Conservation (phyloP, 2,329 filamentous ascomycete genomes). For the Ramichloridium luteum region DNA sequence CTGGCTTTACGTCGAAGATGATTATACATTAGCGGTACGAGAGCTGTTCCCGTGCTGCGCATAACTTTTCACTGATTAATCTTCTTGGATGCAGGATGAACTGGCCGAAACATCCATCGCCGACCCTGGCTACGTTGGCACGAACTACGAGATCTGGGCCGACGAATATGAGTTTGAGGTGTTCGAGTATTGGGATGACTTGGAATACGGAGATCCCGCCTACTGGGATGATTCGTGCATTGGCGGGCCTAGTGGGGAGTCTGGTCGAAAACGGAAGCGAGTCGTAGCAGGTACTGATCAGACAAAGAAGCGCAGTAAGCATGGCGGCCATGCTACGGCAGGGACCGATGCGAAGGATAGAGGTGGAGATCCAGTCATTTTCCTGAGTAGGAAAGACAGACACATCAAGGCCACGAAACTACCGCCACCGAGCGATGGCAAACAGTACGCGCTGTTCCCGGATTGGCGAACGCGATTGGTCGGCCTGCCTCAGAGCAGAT, state of each 20-base stretch:
- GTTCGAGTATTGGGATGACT: constrained; percentile 37
- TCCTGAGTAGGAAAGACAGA: constrained; percentile 14
- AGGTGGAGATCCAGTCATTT: constrained; percentile 19
- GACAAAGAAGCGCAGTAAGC: constrained; percentile 5
- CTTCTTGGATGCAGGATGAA: constrained; percentile 28
- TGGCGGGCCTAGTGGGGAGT: constrained; percentile 8
- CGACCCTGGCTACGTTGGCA: constrained; percentile 28
- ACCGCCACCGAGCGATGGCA: no score
- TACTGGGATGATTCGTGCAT: constrained; percentile 29
- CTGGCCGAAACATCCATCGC: constrained; percentile 37
- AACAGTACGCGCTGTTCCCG: constrained; percentile 28
- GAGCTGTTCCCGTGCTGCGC: neutral
- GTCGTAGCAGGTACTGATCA: constrained; percentile 2
- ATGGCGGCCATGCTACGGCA: constrained; percentile 15
- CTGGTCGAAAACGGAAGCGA: constrained; percentile 23
- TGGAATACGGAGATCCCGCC: constrained; percentile 36
- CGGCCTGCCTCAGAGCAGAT: constrained; percentile 9
- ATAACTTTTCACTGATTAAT: constrained; percentile 1
- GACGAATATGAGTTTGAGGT: constrained; percentile 33
- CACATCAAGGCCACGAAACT: neutral
- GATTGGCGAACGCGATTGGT: constrained; percentile 33
- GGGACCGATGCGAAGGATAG: constrained; percentile 9
- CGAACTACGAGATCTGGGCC: constrained; percentile 20
- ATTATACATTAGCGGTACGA: constrained; percentile 27
- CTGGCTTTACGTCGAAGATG: constrained; percentile 38